phyloP scores from a whole-genome alignment of 495 filamentous ascomycete species.

The Viridothelium virens region DNA sequence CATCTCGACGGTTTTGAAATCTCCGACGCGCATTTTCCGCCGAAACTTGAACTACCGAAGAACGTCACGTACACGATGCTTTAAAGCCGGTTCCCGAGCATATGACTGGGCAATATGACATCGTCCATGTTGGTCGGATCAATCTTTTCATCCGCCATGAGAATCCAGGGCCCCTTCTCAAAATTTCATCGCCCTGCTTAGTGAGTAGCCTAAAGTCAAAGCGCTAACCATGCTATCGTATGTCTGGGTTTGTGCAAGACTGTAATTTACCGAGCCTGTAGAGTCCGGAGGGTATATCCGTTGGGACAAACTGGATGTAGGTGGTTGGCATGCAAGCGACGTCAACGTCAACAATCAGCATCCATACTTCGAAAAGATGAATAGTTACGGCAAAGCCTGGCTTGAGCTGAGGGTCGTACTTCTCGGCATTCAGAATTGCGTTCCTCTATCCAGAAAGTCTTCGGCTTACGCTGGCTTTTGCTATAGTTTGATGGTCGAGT shows the following conservation, averaged over 20 bases:
- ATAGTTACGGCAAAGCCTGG: neutral
- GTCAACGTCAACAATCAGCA: neutral
- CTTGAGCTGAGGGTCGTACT: neutral
- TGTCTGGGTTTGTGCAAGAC: neutral
- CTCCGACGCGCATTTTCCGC: slow-evolving; percentile 15
- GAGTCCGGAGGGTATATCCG: slow-evolving; percentile 37
- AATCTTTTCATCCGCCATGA: slow-evolving; percentile 27
- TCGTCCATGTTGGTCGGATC: slow-evolving; percentile 25
- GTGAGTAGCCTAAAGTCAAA: neutral
- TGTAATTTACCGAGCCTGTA: neutral
- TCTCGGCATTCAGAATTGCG: neutral
- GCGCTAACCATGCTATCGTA: neutral
- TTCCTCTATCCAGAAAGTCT: too few relatives aligned
- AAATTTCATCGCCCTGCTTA: slow-evolving; percentile 30
- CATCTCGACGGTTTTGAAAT: slow-evolving; percentile 19
- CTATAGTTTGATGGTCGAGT: too few relatives aligned
- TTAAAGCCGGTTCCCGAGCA: slow-evolving; percentile 7
- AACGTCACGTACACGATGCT: slow-evolving; percentile 13
- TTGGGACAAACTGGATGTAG: slow-evolving; percentile 31
- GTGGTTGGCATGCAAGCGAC: neutral
- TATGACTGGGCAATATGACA: slow-evolving; percentile 14
- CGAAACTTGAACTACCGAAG: slow-evolving; percentile 12
- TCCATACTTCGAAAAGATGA: neutral
- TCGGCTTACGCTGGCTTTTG: too few relatives aligned
- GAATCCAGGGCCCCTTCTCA: slow-evolving; percentile 22